A percentile compares a stretch with the other conserved stretches of the same genome.
These are phyloP conservation scores for Aquilaria yunnanensis DNA, from an alignment of 345 rosid genomes.

Conservation along the genomic window DNA sequence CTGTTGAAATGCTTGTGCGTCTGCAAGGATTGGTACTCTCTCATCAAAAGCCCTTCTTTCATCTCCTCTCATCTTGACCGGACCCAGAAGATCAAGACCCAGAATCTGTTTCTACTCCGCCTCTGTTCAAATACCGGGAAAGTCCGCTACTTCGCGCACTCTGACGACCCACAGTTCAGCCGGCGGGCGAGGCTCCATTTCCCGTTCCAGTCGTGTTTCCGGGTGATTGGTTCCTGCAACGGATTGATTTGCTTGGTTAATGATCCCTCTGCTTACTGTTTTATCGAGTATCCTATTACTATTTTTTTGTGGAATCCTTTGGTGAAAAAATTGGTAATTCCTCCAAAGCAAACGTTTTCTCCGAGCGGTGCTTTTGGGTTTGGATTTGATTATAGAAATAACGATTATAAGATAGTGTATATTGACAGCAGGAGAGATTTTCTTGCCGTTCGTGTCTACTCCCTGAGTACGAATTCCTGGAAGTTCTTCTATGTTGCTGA, in stretches of 20 bases:
- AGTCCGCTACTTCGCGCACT: no score
- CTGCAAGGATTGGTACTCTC: neutral
- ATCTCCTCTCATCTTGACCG: neutral
- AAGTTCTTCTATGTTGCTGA: neutral
- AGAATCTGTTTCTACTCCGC: neutral
- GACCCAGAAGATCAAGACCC: neutral
- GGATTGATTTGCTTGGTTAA: constrained; percentile 4
- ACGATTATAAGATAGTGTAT: constrained; percentile 4
- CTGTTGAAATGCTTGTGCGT: neutral
- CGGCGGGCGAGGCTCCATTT: neutral
- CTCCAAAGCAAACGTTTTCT: neutral
- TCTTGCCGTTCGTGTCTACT: constrained; percentile 1
- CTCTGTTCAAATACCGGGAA: neutral
- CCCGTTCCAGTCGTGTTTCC: neutral
- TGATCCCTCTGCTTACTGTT: neutral
- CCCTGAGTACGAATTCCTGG: constrained; percentile 6
- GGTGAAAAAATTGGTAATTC: neutral
- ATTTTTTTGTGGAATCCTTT: neutral
- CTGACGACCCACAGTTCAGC: neutral
- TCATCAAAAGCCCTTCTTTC: neutral
- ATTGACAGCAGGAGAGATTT: neutral
- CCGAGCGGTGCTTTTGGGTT: neutral
- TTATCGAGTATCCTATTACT: neutral
- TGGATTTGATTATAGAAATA: constrained; percentile 4
- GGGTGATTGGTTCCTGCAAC: neutral